A percentile compares a stretch with the other conserved stretches of the same genome.
Evolutionary conservation across 176 grass and related monocot genomes (phyloP).

Genomic region (Oryza rufipogon): DNA sequence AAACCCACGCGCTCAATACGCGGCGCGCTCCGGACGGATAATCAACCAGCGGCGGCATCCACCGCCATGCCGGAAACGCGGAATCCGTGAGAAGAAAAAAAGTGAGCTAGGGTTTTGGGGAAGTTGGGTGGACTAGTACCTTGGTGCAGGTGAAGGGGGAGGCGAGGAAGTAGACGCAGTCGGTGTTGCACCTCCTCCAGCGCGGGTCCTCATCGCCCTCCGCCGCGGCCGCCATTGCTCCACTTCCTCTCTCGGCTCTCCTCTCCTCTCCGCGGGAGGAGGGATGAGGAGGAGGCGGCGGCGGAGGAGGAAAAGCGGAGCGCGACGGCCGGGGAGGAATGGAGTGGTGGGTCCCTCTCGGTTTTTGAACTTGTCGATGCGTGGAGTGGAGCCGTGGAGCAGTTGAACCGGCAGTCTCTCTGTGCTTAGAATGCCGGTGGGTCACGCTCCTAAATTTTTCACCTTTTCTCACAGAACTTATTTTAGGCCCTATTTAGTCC

Average conservation of each 20-base stretch:
- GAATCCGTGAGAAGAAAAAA: neutral
- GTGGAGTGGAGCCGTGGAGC: neutral
- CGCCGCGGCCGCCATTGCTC: constrained; percentile 18
- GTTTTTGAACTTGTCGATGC: constrained; percentile 29
- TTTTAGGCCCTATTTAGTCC: too few species aligned
- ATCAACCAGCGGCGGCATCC: neutral
- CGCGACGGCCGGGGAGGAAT: neutral
- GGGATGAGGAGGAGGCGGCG: constrained; percentile 31
- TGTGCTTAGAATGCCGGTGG: too few species aligned
- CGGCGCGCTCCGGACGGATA: neutral
- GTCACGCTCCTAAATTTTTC: too few species aligned
- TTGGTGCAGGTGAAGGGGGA: constrained; percentile 44
- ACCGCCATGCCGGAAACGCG: neutral
- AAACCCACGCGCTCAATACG: neutral
- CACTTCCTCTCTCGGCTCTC: neutral
- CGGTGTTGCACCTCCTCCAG: constrained; percentile 32
- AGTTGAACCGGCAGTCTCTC: too few species aligned
- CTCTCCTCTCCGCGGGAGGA: neutral
- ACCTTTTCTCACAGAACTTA: too few species aligned
- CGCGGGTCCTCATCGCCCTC: constrained; percentile 32
- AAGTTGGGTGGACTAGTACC: neutral
- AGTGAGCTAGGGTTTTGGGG: constrained; percentile 35
- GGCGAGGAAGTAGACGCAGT: constrained; percentile 45
- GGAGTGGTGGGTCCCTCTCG: neutral
- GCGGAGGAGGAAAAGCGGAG: neutral